phyloP scores from a whole-genome alignment of 495 filamentous ascomycete species.

The Podospora fimiseda region DNA sequence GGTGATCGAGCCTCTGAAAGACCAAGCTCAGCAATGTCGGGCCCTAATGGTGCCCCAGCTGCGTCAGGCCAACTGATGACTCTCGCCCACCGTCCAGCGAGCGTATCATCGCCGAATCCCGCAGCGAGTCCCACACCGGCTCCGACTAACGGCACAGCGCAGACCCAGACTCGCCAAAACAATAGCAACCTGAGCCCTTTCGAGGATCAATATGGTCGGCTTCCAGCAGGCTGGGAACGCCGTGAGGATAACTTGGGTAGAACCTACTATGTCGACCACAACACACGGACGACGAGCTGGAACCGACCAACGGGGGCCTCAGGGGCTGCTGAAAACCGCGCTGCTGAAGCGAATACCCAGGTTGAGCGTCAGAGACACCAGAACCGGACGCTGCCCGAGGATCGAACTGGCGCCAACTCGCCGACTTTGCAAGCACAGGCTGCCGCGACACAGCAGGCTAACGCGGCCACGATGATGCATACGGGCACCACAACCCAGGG shows the following conservation, averaged over 20 bases:
- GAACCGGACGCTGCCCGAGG: conserved; percentile 91
- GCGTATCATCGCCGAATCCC: conserved; percentile 18
- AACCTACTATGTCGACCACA: conserved; percentile 99
- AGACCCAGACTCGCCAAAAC: conserved; percentile 28
- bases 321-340: conserved; percentile 72
- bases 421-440: conserved; percentile 68
- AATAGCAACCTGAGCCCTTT: conserved; percentile 75
- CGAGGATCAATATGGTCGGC: conserved; percentile 85
- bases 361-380: conserved; percentile 88
- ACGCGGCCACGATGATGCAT: conserved; percentile 78
- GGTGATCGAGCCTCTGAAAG: conserved; percentile 30
- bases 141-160: conserved; percentile 29
- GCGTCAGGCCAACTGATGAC: conserved; percentile 22
- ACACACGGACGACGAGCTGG: conserved; percentile 95
- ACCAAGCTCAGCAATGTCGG: conserved; percentile 42
- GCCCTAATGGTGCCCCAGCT: conserved; percentile 31
- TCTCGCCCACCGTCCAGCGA: conserved; percentile 33
- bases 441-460: conserved; percentile 46
- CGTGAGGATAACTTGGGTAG: conserved; percentile 92
- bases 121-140: conserved; percentile 28
- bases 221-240: conserved; percentile 93
- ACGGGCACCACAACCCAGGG: conserved; percentile 92
- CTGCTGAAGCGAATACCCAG: conserved; percentile 77
- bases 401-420: conserved; percentile 89
- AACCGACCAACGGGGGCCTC: conserved; percentile 68